Evolutionary conservation across 768 basidiomycete genomes (phyloP).

Genomic region (Leccinum subgranulosum): DNA sequence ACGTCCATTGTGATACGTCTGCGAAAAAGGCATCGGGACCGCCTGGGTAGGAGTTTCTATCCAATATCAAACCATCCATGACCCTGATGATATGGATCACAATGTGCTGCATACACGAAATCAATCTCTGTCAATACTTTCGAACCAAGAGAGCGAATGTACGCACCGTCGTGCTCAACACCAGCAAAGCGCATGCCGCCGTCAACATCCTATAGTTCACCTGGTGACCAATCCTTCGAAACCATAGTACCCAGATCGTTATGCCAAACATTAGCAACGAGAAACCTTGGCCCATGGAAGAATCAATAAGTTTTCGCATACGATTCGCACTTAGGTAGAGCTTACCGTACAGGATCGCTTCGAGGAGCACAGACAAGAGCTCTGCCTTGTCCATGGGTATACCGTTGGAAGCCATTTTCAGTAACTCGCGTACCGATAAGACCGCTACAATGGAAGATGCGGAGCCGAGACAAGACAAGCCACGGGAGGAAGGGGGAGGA

Average conservation of each 20-base stretch:
- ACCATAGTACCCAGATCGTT: slow-evolving; percentile 25
- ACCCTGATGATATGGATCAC: slow-evolving; percentile 24
- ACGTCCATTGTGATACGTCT: slow-evolving; percentile 28
- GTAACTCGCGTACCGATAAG: background rate
- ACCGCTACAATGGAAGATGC: background rate
- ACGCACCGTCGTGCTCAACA: slow-evolving; percentile 31
- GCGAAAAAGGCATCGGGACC: slow-evolving; percentile 26
- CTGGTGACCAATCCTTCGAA: background rate
- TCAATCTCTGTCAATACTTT: background rate
- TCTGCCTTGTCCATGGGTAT: background rate
- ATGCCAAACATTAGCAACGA: slow-evolving; percentile 35
- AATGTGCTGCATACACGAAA: slow-evolving; percentile 20
- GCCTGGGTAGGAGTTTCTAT: slow-evolving; percentile 15
- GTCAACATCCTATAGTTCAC: slow-evolving; percentile 23
- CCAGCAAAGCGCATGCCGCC: slow-evolving; percentile 25
- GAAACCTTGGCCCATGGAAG: slow-evolving; percentile 25
- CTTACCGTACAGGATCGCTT: slow-evolving; percentile 20
- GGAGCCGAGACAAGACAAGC: background rate
- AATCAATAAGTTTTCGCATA: background rate
- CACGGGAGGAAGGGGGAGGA: background rate
- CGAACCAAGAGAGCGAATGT: background rate
- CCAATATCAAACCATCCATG: slow-evolving; percentile 25
- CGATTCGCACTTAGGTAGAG: background rate
- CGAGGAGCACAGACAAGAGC: slow-evolving; percentile 7
- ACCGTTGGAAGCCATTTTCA: background rate